These are phyloP conservation scores for Cercophora newfieldiana DNA, from an alignment of 495 filamentous ascomycete species.

Conservation along the genomic window DNA sequence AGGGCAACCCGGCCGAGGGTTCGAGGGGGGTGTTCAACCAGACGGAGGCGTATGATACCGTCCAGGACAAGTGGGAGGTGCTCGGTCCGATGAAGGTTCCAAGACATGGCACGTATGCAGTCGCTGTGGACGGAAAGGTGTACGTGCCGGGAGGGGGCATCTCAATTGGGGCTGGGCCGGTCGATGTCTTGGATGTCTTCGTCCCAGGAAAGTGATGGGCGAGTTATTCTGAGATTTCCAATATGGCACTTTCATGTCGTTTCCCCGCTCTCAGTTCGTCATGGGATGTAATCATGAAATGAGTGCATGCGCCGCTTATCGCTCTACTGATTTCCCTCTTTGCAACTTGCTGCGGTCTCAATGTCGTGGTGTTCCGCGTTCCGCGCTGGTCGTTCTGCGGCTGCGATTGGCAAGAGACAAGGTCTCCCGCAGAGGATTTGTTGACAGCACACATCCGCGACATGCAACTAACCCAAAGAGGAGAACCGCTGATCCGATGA, in stretches of 20 bases:
- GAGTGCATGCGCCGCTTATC: neutral
- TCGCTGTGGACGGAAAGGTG: conserved; percentile 25
- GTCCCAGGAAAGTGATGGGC: neutral
- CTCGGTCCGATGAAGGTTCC: conserved; percentile 33
- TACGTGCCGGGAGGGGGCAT: conserved; percentile 30
- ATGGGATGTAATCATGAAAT: neutral
- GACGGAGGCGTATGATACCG: conserved; percentile 37
- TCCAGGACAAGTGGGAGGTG: conserved; percentile 27
- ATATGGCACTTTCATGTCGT: no score
- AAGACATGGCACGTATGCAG: conserved; percentile 36
- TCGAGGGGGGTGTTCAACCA: conserved; percentile 27
- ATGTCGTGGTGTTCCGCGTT: neutral
- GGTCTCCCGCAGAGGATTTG: neutral
- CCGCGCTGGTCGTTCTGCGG: neutral
- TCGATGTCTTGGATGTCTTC: conserved; percentile 8
- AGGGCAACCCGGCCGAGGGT: conserved; percentile 32
- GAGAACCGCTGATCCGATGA: no score
- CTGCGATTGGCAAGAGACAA: neutral
- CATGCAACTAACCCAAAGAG: no score
- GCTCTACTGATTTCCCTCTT: neutral
- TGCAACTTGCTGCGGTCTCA: neutral
- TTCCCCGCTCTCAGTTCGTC: neutral
- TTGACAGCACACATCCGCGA: no score
- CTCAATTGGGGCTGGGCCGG: neutral
- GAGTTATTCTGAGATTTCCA: no score